These are phyloP conservation scores for Coprinopsis strossmayeri DNA, from an alignment of 768 basidiomycete genomes.

Conservation along the genomic window DNA sequence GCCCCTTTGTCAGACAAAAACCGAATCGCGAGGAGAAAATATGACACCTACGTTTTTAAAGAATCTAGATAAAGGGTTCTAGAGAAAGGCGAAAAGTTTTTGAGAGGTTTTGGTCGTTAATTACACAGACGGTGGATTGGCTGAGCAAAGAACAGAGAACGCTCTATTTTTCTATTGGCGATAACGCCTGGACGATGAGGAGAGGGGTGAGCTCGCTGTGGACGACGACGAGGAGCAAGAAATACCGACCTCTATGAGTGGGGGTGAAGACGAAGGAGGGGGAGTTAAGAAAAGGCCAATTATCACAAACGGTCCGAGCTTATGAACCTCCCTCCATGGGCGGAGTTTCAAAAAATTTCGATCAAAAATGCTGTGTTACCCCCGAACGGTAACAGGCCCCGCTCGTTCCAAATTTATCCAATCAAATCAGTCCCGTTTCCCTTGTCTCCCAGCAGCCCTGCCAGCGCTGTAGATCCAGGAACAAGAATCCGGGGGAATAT, in stretches of 20 bases:
- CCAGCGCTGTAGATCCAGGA: background rate
- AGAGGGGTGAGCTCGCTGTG: constrained; percentile 8
- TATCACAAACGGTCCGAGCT: constrained; percentile 18
- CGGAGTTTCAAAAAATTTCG: constrained; percentile 39
- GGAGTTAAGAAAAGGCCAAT: constrained; percentile 21
- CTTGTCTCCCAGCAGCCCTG: background rate
- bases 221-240: constrained; percentile 1
- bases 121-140: constrained; percentile 39
- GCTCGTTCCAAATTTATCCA: background rate
- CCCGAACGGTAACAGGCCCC: background rate
- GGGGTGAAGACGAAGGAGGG: constrained; percentile 21
- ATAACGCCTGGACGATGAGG: constrained; percentile 24
- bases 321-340: constrained; percentile 25
- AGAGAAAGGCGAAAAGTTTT: constrained; percentile 18
- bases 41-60: no score
- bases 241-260: constrained; percentile 31
- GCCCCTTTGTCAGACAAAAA: background rate
- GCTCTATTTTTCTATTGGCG: constrained; percentile 54
- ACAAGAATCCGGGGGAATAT: background rate
- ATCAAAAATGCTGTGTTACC: constrained; percentile 5
- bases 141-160: constrained; percentile 53
- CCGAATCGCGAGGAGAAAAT: no score
- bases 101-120: constrained; percentile 29
- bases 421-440: background rate
- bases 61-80: background rate